Evolutionary conservation across 371 early-diverging fungal species (phyloP), one percentile per base, ranked within the genome.

Genomic region (Mortierella sp.): DNA sequence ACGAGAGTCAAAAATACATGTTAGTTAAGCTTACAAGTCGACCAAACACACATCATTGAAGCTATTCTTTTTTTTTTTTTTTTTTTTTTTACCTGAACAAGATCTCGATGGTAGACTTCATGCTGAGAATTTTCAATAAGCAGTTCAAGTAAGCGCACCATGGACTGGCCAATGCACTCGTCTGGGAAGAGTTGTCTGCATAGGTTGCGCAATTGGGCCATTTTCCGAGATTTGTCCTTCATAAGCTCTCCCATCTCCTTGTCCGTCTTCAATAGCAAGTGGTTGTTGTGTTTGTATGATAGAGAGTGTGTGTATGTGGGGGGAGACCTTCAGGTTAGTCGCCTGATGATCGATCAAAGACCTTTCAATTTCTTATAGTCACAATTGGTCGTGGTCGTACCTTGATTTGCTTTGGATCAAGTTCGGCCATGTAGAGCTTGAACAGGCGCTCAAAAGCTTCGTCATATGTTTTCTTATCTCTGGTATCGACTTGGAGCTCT

Each of bases 161-260:
- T 77, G 47, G 77, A 72, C 14, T 55, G 57, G 6, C 77, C 77
- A 29, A 77, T 72, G 43, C 57, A 72, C 21, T 72, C 72, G 15
- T 56, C 68, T 18, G 77, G 77, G 56, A 77, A 77, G 21, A 77
- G 63, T 25, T 68, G 77, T 21, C 62, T 77, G 61, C 77, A 77
- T 3, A 77, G 63, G 48, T 63, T 72, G 19, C 69, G 60, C 64
- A 77, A 64, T 25, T 77, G 77, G n/a, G 69, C 45, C 47, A 77
- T 44, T 12, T 62, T 77, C 29, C 60, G 60, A 4, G 68, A 55
- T 57, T 72, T 72, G 21, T 68, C 69, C 26, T n/a, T 65, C 16
- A 48, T 68, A 43, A 77, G 21, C 19, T 29, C 61, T 19, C 47
- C 55, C 56, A 62, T 18, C 50, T 72, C 66, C 47, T 65, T 77